A percentile compares a stretch with the other conserved stretches of the same genome.
Evolutionary conservation across 2,329 filamentous ascomycete genomes (phyloP).

Genomic region (Cordyceps cateniannulata): DNA sequence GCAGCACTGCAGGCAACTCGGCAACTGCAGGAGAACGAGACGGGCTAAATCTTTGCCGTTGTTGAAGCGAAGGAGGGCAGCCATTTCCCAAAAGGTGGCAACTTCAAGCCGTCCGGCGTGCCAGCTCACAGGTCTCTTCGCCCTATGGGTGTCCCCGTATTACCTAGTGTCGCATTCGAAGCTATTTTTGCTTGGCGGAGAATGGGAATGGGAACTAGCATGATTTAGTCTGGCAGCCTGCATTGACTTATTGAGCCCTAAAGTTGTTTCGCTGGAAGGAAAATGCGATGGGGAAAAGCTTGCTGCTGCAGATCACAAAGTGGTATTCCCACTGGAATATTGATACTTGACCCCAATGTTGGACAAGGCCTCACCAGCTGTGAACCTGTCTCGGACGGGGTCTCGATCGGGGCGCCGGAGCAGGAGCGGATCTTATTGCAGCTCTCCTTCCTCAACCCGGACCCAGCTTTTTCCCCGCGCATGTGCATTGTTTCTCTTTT

Average conservation of each 20-base stretch:
- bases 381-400: neutral
- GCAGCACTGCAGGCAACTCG: too few species aligned
- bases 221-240: neutral
- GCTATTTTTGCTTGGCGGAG: neutral
- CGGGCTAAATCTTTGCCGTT: neutral
- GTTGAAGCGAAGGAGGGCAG: neutral
- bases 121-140: too few species aligned
- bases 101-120: neutral
- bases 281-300: too few species aligned
- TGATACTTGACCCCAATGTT: neutral
- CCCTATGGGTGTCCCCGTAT: neutral
- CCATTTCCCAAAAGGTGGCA: neutral
- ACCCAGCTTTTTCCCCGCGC: slow-evolving; percentile 5
- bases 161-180: neutral
- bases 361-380: neutral
- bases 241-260: neutral
- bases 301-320: too few species aligned
- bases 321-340: too few species aligned
- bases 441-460: neutral
- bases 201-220: too few species aligned
- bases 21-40: neutral
- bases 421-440: neutral
- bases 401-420: neutral
- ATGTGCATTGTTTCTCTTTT: neutral
- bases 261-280: too few species aligned